Conservation (phyloP, 1,284 basidiomycete species). For the Paramarasmius palmivorus region DNA sequence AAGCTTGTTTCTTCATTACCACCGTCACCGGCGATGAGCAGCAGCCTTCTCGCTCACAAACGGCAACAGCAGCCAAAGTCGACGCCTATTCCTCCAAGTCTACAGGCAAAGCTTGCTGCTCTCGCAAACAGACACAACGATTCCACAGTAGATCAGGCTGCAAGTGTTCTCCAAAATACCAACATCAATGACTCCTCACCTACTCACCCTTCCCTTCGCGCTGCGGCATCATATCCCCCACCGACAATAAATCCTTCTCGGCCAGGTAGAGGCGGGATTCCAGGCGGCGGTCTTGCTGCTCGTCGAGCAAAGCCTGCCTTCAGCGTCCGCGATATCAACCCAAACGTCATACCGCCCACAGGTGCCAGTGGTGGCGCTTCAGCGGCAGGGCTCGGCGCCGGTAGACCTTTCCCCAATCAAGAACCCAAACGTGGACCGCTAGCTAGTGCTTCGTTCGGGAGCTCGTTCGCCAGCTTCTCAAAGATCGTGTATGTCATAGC, state of each 20-base stretch:
- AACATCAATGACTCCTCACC: conserved; percentile 16
- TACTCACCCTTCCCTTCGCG: conserved; percentile 28
- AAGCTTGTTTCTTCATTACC: background rate
- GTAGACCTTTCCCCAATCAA: conserved; percentile 52
- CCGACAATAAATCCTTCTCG: conserved; percentile 20
- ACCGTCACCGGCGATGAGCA: background rate
- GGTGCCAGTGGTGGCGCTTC: conserved; percentile 47
- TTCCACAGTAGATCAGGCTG: conserved; percentile 1
- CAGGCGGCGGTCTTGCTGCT: conserved; percentile 41
- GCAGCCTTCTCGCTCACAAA: conserved; percentile 32
- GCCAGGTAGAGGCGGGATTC: conserved; percentile 27
- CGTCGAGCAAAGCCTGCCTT: conserved; percentile 61
- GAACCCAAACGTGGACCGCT: conserved; percentile 41
- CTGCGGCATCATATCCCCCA: conserved; percentile 29
- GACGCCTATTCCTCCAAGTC: conserved; percentile 81
- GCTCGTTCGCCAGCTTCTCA: conserved; percentile 91
- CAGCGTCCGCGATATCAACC: conserved; percentile 63
- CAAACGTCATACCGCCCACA: conserved; percentile 34
- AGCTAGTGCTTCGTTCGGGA: conserved; percentile 38
- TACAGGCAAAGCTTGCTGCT: conserved; percentile 93
- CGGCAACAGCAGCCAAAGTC: conserved; percentile 43
- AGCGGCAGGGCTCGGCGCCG: conserved; percentile 71
- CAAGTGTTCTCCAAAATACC: conserved; percentile 8
- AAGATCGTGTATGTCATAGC: conserved; percentile 82
- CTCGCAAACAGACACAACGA: conserved; percentile 41